Evolutionary conservation across 2,329 filamentous ascomycete genomes (phyloP).

Genomic region (Beauveria rudraprayagi): DNA sequence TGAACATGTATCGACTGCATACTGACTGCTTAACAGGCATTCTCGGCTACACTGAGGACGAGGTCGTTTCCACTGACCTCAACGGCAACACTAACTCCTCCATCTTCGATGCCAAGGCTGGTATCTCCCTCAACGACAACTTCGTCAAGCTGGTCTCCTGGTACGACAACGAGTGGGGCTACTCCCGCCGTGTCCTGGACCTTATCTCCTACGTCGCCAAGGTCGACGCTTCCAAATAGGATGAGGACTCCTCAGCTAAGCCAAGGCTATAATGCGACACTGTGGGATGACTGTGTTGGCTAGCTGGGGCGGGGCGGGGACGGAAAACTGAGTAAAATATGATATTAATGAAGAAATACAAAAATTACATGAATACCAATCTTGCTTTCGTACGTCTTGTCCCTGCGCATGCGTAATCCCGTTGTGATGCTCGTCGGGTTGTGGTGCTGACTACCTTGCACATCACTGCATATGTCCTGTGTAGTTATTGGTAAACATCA

Average conservation of each 20-base stretch:
- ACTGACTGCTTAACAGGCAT: constrained; percentile 49
- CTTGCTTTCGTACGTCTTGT: background rate
- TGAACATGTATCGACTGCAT: background rate
- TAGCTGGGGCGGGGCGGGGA: constrained; percentile 10
- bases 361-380: constrained; percentile 9
- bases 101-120: constrained; percentile 99
- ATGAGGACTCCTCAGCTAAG: constrained; percentile 11
- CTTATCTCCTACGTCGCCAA: constrained; percentile 72
- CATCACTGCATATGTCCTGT: no score
- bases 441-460: no score
- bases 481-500: no score
- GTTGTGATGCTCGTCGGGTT: background rate
- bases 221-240: constrained; percentile 56
- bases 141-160: constrained; percentile 98
- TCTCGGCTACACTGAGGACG: constrained; percentile 93
- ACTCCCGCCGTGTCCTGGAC: constrained; percentile 91
- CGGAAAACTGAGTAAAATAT: constrained; percentile 11
- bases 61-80: constrained; percentile 87
- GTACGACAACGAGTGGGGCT: constrained; percentile 99
- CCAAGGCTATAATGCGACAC: constrained; percentile 17
- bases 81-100: constrained; percentile 90
- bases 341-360: constrained; percentile 13
- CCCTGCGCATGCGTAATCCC: no score
- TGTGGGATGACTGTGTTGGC: constrained; percentile 8
- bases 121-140: constrained; percentile 96